Conservation (phyloP, 2,329 filamentous ascomycete species). For the Fusarium compactum region DNA sequence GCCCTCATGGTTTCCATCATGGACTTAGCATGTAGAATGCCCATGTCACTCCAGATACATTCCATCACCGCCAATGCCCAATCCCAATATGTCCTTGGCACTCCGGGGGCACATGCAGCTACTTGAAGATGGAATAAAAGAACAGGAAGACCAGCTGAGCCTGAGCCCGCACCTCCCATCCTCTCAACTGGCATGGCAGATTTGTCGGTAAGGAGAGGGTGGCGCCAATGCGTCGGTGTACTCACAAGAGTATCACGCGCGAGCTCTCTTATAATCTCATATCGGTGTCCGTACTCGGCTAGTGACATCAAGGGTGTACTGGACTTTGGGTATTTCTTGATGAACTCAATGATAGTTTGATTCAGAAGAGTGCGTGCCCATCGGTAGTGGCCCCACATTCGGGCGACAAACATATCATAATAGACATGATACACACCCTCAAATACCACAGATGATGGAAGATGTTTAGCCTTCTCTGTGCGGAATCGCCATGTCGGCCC, state of each 20-base stretch:
- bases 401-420: conserved; percentile 63
- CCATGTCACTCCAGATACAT: conserved; percentile 64
- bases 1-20: conserved; percentile 58
- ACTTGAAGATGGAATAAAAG: conserved; percentile 62
- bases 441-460: conserved; percentile 60
- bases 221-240: conserved; percentile 64
- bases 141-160: conserved; percentile 61
- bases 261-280: conserved; percentile 53
- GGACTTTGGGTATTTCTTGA: conserved; percentile 55
- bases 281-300: conserved; percentile 49
- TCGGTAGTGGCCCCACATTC: conserved; percentile 70
- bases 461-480: conserved; percentile 48
- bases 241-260: conserved; percentile 61
- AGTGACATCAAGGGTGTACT: conserved; percentile 50
- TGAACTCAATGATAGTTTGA: conserved; percentile 61
- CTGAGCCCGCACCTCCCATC: conserved; percentile 57
- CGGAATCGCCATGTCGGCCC: conserved; percentile 54
- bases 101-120: conserved; percentile 61
- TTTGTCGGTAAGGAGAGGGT: conserved; percentile 58
- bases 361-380: conserved; percentile 67
- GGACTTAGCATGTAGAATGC: conserved; percentile 62
- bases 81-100: conserved; percentile 56
- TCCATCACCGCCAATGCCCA: conserved; percentile 61
- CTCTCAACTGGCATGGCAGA: conserved; percentile 53
- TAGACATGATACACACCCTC: conserved; percentile 68